Evolutionary conservation across 2,329 filamentous ascomycete genomes (phyloP).

Genomic region (Grosmannia penicillata): DNA sequence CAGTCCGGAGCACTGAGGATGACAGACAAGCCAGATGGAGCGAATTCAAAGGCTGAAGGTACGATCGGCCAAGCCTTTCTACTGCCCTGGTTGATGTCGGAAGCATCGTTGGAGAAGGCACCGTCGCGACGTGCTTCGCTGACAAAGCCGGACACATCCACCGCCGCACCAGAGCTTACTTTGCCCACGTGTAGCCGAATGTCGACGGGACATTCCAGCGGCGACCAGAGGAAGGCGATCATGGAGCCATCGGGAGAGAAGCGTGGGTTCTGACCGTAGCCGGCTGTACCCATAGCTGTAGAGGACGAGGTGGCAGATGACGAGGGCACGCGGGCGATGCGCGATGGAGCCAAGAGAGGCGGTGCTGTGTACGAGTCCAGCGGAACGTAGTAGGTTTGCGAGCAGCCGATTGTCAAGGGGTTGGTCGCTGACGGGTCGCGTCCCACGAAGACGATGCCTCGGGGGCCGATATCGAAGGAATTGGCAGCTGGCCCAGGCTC

Average conservation of each 20-base stretch:
- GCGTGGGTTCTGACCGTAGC: constrained; percentile 14
- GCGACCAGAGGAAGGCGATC: constrained; percentile 20
- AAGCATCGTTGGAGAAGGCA: too few relatives aligned
- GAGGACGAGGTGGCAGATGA: neutral
- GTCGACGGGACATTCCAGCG: constrained; percentile 13
- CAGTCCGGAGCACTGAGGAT: constrained; percentile 19
- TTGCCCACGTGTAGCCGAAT: constrained; percentile 18
- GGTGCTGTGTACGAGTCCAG: constrained; percentile 17
- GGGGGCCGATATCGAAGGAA: constrained; percentile 19
- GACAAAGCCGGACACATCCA: constrained; percentile 16
- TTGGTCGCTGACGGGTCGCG: constrained; percentile 10
- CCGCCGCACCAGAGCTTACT: constrained; percentile 13
- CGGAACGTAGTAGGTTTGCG: constrained; percentile 18
- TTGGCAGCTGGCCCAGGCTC: constrained; percentile 11
- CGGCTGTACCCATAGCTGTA: too few relatives aligned
- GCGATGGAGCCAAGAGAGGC: neutral
- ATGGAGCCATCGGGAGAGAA: constrained; percentile 22
- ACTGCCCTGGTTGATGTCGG: neutral
- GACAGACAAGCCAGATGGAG: constrained; percentile 17
- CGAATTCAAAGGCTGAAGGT: constrained; percentile 20
- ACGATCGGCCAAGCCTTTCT: constrained; percentile 13
- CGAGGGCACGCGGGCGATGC: neutral
- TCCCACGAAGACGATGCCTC: constrained; percentile 21
- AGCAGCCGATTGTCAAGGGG: constrained; percentile 6
- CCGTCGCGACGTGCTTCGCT: constrained; percentile 9